A percentile compares a stretch with the other conserved stretches of the same genome.
Evolutionary conservation across 1,284 basidiomycete genomes (phyloP).

Genomic region (Ceratobasidium papillatum): DNA sequence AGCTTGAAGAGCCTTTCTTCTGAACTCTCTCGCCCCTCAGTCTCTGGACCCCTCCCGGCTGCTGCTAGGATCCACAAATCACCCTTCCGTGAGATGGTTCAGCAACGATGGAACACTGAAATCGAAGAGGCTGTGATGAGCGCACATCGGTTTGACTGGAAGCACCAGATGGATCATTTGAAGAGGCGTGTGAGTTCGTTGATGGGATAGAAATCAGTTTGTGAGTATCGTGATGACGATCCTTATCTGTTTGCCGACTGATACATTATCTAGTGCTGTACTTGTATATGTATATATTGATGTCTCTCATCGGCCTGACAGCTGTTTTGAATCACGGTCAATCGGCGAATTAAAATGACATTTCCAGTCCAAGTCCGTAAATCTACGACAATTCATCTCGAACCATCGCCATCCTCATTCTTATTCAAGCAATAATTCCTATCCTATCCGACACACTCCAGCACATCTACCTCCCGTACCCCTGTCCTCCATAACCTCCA

Average conservation of each 20-base stretch:
- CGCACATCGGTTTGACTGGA: constrained; percentile 35
- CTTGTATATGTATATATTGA: not conserved
- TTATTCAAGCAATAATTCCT: not conserved
- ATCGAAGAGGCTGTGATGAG: constrained; percentile 18
- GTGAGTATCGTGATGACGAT: not conserved
- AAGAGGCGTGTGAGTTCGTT: constrained; percentile 23
- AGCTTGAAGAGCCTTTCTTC: constrained; percentile 12
- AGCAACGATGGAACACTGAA: constrained; percentile 32
- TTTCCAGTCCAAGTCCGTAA: not conserved
- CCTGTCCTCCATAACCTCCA: constrained; percentile 27
- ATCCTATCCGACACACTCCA: not conserved
- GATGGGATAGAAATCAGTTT: not conserved
- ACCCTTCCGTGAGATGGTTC: constrained; percentile 27
- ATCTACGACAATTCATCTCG: not conserved
- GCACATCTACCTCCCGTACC: constrained; percentile 24
- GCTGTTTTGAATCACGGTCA: too few species aligned
- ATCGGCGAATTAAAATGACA: not conserved
- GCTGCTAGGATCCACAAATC: constrained; percentile 28
- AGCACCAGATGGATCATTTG: constrained; percentile 27
- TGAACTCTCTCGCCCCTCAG: constrained; percentile 1
- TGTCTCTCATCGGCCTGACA: too few species aligned
- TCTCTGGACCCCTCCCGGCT: constrained; percentile 20
- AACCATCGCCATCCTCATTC: not conserved
- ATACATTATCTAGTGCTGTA: not conserved
- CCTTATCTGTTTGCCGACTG: not conserved